Conservation (phyloP, 1,284 basidiomycete genomes). For the Heterobasidion parviporum region DNA sequence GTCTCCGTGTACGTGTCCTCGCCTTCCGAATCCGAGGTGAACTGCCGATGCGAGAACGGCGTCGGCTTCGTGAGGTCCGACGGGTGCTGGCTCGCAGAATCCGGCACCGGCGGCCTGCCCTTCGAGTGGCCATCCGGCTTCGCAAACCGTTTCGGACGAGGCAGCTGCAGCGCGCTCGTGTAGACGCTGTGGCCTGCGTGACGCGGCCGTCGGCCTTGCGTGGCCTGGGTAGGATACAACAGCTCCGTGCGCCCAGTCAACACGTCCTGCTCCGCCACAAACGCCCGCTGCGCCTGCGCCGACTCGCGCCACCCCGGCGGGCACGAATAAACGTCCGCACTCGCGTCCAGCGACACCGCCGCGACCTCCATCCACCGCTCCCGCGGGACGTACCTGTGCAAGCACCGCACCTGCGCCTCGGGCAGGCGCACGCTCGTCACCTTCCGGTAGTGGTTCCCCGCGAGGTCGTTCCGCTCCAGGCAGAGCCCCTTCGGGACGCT, state of each 20-base stretch:
- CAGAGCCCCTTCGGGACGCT: conserved; percentile 52
- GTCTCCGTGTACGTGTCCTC: conserved; percentile 8
- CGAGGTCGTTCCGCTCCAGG: conserved; percentile 67
- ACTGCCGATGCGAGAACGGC: conserved; percentile 8
- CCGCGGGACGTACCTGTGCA: conserved; percentile 29
- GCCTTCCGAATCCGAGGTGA: conserved; percentile 12
- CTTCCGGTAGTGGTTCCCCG: conserved; percentile 55
- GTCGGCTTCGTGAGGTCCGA: conserved; percentile 7
- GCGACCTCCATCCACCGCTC: conserved; percentile 67
- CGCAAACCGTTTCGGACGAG: conserved; percentile 4
- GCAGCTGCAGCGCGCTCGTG: conserved; percentile 5
- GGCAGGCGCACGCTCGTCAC: conserved; percentile 51
- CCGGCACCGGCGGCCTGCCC: not conserved
- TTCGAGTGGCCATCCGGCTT: not conserved
- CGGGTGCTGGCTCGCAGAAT: conserved; percentile 3
- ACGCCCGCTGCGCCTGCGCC: conserved; percentile 51
- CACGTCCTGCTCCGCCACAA: conserved; percentile 66
- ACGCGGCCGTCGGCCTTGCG: not conserved
- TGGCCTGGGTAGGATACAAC: conserved; percentile 43
- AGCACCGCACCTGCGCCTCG: conserved; percentile 35
- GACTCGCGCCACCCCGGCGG: conserved; percentile 49
- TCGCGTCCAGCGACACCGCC: conserved; percentile 42
- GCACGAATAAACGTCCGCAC: conserved; percentile 63
- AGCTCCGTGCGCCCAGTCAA: conserved; percentile 45
- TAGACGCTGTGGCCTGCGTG: conserved; percentile 2